These are phyloP conservation scores for Xylariomycetidae sp. DNA, from an alignment of 2,329 filamentous ascomycete species.

Conservation along the genomic window DNA sequence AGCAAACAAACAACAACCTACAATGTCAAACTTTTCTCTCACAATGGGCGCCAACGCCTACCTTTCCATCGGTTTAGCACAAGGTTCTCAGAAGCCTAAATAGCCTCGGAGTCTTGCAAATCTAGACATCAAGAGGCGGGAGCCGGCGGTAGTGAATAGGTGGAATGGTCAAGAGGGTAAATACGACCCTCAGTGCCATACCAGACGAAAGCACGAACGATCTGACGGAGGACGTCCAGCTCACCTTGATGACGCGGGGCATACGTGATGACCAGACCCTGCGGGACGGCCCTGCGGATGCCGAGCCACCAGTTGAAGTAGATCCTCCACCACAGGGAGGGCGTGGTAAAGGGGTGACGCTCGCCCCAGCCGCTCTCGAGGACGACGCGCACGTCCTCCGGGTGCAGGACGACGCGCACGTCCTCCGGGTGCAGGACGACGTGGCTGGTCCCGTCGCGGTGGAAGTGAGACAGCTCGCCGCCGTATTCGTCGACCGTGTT, in stretches of 20 bases:
- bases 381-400: slow-evolving; percentile 47
- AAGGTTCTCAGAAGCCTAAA: too few relatives aligned
- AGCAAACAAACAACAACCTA: too few relatives aligned
- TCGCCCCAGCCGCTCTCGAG: slow-evolving; percentile 55
- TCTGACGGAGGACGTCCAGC: slow-evolving; percentile 1
- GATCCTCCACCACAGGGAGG: slow-evolving; percentile 1
- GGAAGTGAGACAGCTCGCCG: slow-evolving; percentile 9
- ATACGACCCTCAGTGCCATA: slow-evolving; percentile 4
- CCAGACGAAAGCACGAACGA: slow-evolving; percentile 7
- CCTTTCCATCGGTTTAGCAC: too few relatives aligned
- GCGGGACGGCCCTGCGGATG: slow-evolving; percentile 5
- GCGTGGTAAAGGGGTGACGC: slow-evolving; percentile 34
- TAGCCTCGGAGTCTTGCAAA: too few relatives aligned
- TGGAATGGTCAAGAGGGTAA: slow-evolving; percentile 3
- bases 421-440: too few relatives aligned
- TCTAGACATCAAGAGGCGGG: slow-evolving; percentile 2
- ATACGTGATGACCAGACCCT: slow-evolving; percentile 7
- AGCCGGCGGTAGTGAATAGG: slow-evolving; percentile 5
- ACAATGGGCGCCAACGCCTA: too few relatives aligned
- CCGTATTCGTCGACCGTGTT: slow-evolving; percentile 4
- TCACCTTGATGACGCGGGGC: slow-evolving; percentile 6
- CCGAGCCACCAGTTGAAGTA: slow-evolving; percentile 1
- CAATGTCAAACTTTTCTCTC: too few relatives aligned
- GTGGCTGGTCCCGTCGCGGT: slow-evolving; percentile 47
- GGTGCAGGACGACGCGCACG: slow-evolving; percentile 56